These are phyloP conservation scores for Neolentinus lepideus DNA, from an alignment of 1,284 basidiomycete species.

Conservation along the genomic window DNA sequence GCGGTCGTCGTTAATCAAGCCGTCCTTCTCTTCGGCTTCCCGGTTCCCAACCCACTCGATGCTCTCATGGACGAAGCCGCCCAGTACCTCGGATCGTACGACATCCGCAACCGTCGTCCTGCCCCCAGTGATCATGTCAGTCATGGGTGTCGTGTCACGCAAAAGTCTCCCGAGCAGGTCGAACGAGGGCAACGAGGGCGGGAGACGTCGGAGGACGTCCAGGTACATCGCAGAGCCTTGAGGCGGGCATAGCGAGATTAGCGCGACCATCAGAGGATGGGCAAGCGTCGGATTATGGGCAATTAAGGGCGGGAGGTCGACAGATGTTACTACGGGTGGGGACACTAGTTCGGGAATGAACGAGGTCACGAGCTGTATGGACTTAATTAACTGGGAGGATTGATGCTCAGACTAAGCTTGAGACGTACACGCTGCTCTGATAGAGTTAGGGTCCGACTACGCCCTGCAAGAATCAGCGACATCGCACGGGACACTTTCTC, in stretches of 20 bases:
- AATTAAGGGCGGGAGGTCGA: constrained; percentile 58
- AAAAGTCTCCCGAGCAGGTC: constrained; percentile 63
- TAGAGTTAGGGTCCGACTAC: constrained; percentile 61
- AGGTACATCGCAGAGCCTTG: constrained; percentile 43
- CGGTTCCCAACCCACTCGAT: constrained; percentile 62
- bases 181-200: constrained; percentile 65
- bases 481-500: constrained; percentile 44
- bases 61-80: constrained; percentile 57
- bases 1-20: constrained; percentile 61
- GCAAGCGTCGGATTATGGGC: constrained; percentile 63
- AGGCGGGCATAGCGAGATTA: constrained; percentile 31
- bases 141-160: constrained; percentile 44
- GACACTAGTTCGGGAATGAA: constrained; percentile 37
- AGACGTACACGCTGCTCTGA: constrained; percentile 60
- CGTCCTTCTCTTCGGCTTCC: constrained; percentile 57
- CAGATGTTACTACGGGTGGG: constrained; percentile 55
- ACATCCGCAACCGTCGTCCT: constrained; percentile 56
- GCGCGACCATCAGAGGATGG: constrained; percentile 50
- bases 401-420: background rate
- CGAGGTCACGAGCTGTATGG: constrained; percentile 26
- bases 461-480: constrained; percentile 56
- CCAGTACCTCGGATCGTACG: constrained; percentile 54
- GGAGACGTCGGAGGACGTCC: constrained; percentile 48
- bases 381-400: constrained; percentile 3
- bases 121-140: constrained; percentile 29